Base-by-base conservation (phyloP, 2,329 filamentous ascomycete species). In the Pseudonectria buxi region DNA sequence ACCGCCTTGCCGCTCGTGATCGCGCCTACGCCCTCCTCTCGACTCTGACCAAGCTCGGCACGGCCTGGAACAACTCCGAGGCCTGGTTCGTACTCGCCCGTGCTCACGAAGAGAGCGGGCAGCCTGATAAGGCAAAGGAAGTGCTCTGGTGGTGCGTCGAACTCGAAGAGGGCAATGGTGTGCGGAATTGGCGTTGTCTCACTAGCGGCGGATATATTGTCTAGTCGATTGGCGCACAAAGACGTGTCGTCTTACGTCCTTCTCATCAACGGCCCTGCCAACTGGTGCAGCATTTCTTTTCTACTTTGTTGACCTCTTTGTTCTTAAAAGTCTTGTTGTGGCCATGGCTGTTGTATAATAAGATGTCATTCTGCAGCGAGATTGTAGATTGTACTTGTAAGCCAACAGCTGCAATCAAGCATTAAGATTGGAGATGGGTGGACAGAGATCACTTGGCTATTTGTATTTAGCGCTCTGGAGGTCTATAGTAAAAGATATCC, bases 141-240 rank as follows among this genome's bases (percentile, higher is more conserved):
- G 87, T 89, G 30, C 71, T 96, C 6, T 96, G 92, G 92, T 96
- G 90, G 88, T 94, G 89, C 51, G 85, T 98, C 10, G 88, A 95
- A 62, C 69, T 98, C 22, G 92, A 96, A 57, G 90, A 98, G 57
- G 79, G 78, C 7, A 78, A 77, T 45, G 86, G 83, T 0, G 74
- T 95, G 31, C 77, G 92, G 38, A 74, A 76, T 39, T 96, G 90
- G 92, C 73, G 69, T 22, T 80, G 74, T 46, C 71, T 87, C 18
- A 80, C 76, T 4, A 70, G 71, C 32, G 78, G 79, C 14, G 74
- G 82, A 14, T 86, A 85, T 61, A 74, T 84, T 27, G 48, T 64
- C 24, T 64, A 50, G 39, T 30, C 15, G 25, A 15, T 10, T 7
- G 28, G 14, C n/a, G 24, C 24, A 26, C 7, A 26, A 9, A 26